phyloP scores from a whole-genome alignment of 306 rosid genomes.

The Macrotyloma uniflorum region DNA sequence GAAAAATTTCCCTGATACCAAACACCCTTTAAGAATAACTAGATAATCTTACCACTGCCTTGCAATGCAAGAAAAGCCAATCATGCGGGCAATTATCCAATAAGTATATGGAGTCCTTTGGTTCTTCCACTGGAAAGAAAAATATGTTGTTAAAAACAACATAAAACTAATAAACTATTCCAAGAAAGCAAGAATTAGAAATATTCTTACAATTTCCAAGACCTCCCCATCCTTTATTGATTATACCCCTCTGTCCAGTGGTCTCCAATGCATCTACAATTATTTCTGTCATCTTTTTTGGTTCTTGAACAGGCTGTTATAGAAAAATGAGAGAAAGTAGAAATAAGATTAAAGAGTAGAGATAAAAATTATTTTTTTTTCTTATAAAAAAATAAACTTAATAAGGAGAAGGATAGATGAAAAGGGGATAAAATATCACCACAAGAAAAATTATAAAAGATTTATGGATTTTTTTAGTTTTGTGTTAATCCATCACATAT shows the following conservation, averaged over 20 bases:
- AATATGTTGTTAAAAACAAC: slow-evolving; percentile 31
- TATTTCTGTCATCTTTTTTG: slow-evolving; percentile 87
- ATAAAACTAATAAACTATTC: background rate
- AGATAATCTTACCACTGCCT: slow-evolving; percentile 91
- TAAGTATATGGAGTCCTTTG: slow-evolving; percentile 75
- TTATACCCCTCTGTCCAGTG: slow-evolving; percentile 96
- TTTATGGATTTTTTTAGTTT: too few species aligned
- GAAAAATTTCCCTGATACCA: too few species aligned
- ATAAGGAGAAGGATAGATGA: background rate
- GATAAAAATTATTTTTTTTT: background rate
- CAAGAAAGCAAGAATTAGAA: slow-evolving; percentile 4
- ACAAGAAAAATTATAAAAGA: background rate
- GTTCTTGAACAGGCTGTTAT: slow-evolving; percentile 94
- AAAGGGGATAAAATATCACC: background rate
- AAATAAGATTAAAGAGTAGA: slow-evolving; percentile 17
- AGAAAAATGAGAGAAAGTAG: background rate
- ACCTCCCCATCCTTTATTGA: slow-evolving; percentile 99
- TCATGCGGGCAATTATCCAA: slow-evolving; percentile 96
- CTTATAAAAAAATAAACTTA: background rate
- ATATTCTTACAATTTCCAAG: slow-evolving; percentile 81
- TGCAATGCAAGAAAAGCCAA: slow-evolving; percentile 97
- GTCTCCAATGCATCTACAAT: slow-evolving; percentile 87
- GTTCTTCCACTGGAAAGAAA: slow-evolving; percentile 85
- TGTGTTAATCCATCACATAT: too few species aligned
- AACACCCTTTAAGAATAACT: background rate